These are phyloP conservation scores for Pestalotiopsis sp. DNA, from an alignment of 2,329 filamentous ascomycete genomes.

Conservation along the genomic window DNA sequence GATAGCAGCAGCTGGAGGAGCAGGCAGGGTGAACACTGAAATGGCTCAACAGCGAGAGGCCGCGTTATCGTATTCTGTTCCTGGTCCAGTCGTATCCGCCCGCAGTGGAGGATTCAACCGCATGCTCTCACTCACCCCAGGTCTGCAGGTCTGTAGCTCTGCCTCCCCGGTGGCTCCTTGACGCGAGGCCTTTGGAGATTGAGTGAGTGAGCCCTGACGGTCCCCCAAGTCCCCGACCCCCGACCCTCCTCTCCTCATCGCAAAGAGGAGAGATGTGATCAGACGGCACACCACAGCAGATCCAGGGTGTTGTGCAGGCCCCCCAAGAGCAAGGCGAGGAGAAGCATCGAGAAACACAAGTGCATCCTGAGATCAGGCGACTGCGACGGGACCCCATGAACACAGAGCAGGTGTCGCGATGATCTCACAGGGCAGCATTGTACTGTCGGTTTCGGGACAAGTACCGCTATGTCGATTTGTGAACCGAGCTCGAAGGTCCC, in stretches of 20 bases:
- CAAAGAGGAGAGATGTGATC: not conserved
- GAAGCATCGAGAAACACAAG: not conserved
- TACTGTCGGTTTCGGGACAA: not conserved
- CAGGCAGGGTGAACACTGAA: not conserved
- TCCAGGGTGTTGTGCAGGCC: not conserved
- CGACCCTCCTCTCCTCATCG: not conserved
- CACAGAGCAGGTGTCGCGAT: not conserved
- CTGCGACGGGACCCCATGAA: not conserved
- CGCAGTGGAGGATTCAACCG: not conserved
- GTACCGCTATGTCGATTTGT: not conserved
- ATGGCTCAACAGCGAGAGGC: not conserved
- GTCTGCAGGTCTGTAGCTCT: not conserved
- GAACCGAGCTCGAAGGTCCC: not conserved
- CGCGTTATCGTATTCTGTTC: not conserved
- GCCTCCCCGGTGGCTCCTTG: not conserved
- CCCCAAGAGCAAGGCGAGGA: not conserved
- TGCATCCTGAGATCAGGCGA: not conserved
- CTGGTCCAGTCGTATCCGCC: not conserved
- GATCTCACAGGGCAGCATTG: not conserved
- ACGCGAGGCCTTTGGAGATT: not conserved
- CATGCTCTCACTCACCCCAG: not conserved
- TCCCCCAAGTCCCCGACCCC: not conserved
- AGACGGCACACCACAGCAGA: not conserved
- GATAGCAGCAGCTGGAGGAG: too few species aligned
- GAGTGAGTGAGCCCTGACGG: not conserved